Percentiles rank a stretch among this genome's conserved stretches.
Evolutionary conservation across 257 asterid species (phyloP).

Genomic region (Leonotis leonurus): DNA sequence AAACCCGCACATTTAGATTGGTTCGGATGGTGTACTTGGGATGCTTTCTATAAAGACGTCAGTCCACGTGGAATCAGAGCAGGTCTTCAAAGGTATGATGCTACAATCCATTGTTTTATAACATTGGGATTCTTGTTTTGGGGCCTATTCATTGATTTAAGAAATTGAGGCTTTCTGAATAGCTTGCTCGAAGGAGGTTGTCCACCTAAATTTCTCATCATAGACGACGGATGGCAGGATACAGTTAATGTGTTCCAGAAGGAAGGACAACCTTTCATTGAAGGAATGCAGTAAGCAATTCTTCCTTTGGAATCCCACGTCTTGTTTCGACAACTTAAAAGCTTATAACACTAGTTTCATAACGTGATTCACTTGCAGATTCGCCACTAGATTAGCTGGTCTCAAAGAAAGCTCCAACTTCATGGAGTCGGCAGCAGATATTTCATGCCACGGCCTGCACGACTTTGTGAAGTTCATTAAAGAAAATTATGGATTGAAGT

Average conservation of each 20-base stretch:
- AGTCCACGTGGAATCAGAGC: constrained; percentile 46
- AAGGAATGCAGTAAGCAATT: constrained; percentile 41
- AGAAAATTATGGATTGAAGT: constrained; percentile 29
- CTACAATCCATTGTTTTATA: not conserved
- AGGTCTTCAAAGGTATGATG: constrained; percentile 39
- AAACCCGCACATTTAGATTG: constrained; percentile 49
- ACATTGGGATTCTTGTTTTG: not conserved
- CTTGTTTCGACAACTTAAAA: not conserved
- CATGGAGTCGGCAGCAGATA: constrained; percentile 19
- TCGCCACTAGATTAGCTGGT: constrained; percentile 35
- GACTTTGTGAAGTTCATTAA: constrained; percentile 28
- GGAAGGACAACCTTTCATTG: constrained; percentile 32
- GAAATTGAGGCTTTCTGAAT: not conserved
- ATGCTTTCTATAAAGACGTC: constrained; percentile 59
- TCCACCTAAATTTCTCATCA: constrained; percentile 41
- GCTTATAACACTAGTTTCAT: not conserved
- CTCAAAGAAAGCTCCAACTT: constrained; percentile 39
- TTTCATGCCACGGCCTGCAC: constrained; percentile 24
- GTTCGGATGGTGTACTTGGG: constrained; percentile 92
- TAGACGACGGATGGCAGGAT: constrained; percentile 71
- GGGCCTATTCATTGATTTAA: not conserved
- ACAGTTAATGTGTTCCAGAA: constrained; percentile 35
- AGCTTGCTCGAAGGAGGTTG: constrained; percentile 42
- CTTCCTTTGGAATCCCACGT: not conserved
- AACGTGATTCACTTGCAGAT: constrained; percentile 20